Conservation (phyloP, 2,329 filamentous ascomycete species). For the Lithohypha guttulata region DNA sequence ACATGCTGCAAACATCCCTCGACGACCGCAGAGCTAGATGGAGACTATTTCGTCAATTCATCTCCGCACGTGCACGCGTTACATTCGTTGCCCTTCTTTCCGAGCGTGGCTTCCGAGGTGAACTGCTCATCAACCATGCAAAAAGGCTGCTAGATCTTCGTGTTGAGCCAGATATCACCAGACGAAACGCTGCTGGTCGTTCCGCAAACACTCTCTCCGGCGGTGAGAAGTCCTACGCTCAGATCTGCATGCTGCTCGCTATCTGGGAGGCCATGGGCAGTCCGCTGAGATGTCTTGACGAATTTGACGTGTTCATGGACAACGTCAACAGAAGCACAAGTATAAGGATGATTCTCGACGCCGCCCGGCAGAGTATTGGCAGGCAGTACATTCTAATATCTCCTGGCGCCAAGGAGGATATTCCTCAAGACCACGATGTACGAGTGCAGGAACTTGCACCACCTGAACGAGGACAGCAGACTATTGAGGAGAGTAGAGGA, state of each 20-base stretch:
- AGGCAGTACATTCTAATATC: slow-evolving; percentile 95
- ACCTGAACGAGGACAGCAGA: slow-evolving; percentile 3
- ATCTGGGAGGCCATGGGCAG: slow-evolving; percentile 99
- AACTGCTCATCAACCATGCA: slow-evolving; percentile 66
- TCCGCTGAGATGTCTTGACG: slow-evolving; percentile 85
- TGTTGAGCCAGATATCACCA: slow-evolving; percentile 62
- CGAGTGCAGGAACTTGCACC: slow-evolving; percentile 21
- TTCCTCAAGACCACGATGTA: slow-evolving; percentile 35
- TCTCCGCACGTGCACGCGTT: slow-evolving; percentile 73
- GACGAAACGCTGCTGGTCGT: slow-evolving; percentile 57
- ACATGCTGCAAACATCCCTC: slow-evolving; percentile 51
- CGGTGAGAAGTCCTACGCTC: slow-evolving; percentile 95
- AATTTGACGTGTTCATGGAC: slow-evolving; percentile 99
- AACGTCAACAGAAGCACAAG: slow-evolving; percentile 87
- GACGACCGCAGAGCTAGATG: slow-evolving; percentile 62
- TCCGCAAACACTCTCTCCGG: slow-evolving; percentile 88
- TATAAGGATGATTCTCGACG: slow-evolving; percentile 86
- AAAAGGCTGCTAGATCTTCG: slow-evolving; percentile 65
- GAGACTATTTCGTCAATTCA: slow-evolving; percentile 69
- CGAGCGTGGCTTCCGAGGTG: slow-evolving; percentile 79
- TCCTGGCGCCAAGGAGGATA: slow-evolving; percentile 63
- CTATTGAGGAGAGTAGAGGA: slow-evolving; percentile 5
- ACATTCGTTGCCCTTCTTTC: slow-evolving; percentile 82
- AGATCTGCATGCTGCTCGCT: slow-evolving; percentile 81
- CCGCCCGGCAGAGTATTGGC: slow-evolving; percentile 75